Evolutionary conservation across 306 rosid species (phyloP).

Genomic region (Quercus ilex): DNA sequence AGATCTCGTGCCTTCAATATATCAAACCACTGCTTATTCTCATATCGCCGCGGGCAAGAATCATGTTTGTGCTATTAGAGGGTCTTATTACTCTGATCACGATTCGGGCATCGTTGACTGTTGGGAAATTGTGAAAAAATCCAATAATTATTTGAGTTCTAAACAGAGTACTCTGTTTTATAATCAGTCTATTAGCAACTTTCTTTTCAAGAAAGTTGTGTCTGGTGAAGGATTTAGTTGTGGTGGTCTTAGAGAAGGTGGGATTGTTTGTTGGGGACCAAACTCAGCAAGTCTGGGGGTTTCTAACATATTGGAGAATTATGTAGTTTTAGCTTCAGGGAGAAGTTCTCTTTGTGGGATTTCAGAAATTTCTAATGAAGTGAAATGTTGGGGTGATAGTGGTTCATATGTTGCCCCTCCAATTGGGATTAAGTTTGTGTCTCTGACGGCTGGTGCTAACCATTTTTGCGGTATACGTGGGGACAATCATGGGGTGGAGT

Average conservation of each 20-base stretch:
- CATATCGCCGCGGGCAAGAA: constrained; percentile 68
- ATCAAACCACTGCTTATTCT: constrained; percentile 51
- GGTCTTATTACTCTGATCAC: constrained; percentile 60
- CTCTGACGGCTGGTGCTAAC: constrained; percentile 57
- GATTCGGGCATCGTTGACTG: constrained; percentile 71
- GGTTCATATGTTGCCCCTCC: constrained; percentile 34
- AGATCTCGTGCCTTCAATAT: constrained; percentile 67
- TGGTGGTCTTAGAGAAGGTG: constrained; percentile 60
- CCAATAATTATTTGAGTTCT: constrained; percentile 38
- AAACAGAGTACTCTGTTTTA: constrained; percentile 37
- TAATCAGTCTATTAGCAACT: constrained; percentile 38
- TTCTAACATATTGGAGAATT: constrained; percentile 44
- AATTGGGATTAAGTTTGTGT: constrained; percentile 19
- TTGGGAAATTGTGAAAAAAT: constrained; percentile 54
- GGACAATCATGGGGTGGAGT: constrained; percentile 71
- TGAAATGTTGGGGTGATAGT: constrained; percentile 74
- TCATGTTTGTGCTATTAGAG: constrained; percentile 86
- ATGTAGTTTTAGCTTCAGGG: constrained; percentile 54
- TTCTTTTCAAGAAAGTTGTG: constrained; percentile 47
- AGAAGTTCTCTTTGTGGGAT: constrained; percentile 64
- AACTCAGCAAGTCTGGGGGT: constrained; percentile 37
- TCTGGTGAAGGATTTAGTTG: constrained; percentile 88
- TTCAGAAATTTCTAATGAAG: constrained; percentile 40
- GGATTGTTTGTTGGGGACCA: constrained; percentile 87
- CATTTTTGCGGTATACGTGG: constrained; percentile 77